Evolutionary conservation across 106 monocot genomes (phyloP), one percentile per base, ranked within the genome.

Genomic region (Platanthera zijinensis): DNA sequence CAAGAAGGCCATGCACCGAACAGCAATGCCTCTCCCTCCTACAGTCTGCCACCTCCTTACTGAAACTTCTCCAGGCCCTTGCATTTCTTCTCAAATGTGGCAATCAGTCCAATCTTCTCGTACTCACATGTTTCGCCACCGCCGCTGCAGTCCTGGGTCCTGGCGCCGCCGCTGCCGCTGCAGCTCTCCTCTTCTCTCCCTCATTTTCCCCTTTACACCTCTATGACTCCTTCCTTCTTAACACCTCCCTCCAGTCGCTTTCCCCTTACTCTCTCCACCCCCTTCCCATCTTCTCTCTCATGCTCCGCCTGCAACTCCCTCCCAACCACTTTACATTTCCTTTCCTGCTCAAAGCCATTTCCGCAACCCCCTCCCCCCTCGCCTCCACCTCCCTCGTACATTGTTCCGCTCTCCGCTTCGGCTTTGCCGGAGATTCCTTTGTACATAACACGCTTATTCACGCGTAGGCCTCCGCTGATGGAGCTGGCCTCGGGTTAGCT

Each of bases 241-340:
- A 89, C 83, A 84, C 86, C 79, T 57, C 82, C 50, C 78, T 87
- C 75, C 88, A 87, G 5, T 72, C 83, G 63, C 80, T 61, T 75
- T 71, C 92, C 66, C 22, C 57, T 2, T 71, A 84, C 80, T 17
- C 12, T 51, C 22, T 48, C 59, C 61, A 32, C 30, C 79, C 86
- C 47, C 9, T 86, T 71, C 64, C 63, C 52, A 76, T 69, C 83
- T 93, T 76, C 89, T 79, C 83, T 11, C 73, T 87, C 78, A 87
- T 91, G 86, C 93, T 87, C 81, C 86, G 84, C 49, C 62, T 56
- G 51, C 8, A 68, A 13, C 30, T 91, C n/a, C 47, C 30, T 9
- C 96, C 96, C 67, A 93, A 97, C 80, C 79, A 87, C 17, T 96
- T 89, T 84, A 93, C 96, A 63, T 96, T 90, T 84, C 90, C 96